Evolutionary conservation across 1,284 basidiomycete species (phyloP), one percentile per base, ranked within the genome.

Genomic region (Polyporus tsugae): DNA sequence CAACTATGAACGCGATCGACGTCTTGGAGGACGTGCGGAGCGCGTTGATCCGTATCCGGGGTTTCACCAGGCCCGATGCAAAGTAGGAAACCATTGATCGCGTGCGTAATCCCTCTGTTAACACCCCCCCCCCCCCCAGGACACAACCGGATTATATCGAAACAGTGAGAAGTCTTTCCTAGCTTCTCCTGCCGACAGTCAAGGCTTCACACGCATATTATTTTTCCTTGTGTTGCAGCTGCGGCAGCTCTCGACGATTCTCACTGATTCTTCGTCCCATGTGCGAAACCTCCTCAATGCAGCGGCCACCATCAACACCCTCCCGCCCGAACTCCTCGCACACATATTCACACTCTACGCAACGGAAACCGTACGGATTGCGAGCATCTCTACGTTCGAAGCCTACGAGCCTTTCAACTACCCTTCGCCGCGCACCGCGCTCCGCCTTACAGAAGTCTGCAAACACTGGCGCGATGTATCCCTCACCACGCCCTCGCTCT

Each of bases 241-340:
- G 4, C 53, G 53, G 22, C 22, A 66, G 2, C 52, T 66, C 22
- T 36, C 53, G 1, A 29, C 35, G 7, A 17, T 62, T 11, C 52
- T 62, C 29, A 15, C 44, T 17, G 22, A 52, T 6, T 44, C 58
- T 2, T 63, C 62, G 2, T 60, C 66, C 25, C 35, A 58, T 46
- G 62, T 67, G 4, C 46, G 62, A 15, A 44, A 22, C 41, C 44
- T 67, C 1, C 57, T 67, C 41, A 67, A 67, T 17, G 29, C 62
- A 19, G 33, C 46, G 4, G 33, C 58, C n/a, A 15, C 36, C 1
- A 81, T 89, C 60, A 86, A 89, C 70, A 77, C 79, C 33, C 81
- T 90, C 6, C 87, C 88, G 2, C 81, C 84, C 22, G 88, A 90
- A 74, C 77, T 90, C 6, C 81, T 90, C 17, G 83, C 83, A 0